Conservation (phyloP, 352 stramenopile genomes). For the Globisporangium radiosum region DNA sequence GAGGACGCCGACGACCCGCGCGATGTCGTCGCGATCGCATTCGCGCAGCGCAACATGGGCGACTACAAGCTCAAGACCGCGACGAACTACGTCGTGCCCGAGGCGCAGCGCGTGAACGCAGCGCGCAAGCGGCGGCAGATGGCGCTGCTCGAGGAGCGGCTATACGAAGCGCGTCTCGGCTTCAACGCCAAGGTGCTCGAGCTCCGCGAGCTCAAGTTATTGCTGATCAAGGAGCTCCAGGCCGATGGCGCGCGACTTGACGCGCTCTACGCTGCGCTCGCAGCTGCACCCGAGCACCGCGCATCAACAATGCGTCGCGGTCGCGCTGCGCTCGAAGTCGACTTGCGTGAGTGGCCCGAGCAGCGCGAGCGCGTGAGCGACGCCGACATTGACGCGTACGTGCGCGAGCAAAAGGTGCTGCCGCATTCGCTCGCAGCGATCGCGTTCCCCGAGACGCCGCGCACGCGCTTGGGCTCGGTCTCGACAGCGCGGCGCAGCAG, state of each 20-base stretch:
- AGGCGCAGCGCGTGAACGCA: constrained; percentile 86
- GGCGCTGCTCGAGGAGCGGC: constrained; percentile 70
- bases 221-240: constrained; percentile 68
- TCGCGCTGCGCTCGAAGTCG: constrained; percentile 25
- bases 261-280: constrained; percentile 40
- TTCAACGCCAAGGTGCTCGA: constrained; percentile 91
- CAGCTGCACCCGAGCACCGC: constrained; percentile 5
- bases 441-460: constrained; percentile 2
- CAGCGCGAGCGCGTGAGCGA: constrained; percentile 80
- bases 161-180: constrained; percentile 71
- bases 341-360: constrained; percentile 85
- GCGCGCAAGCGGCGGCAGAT: constrained; percentile 87
- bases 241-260: constrained; percentile 46
- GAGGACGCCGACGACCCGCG: constrained; percentile 88
- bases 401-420: constrained; percentile 44
- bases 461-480: constrained; percentile 5
- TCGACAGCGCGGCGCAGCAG: not conserved
- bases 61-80: constrained; percentile 91
- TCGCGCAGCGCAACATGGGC: constrained; percentile 84
- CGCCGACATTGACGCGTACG: constrained; percentile 66
- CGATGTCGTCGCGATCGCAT: constrained; percentile 88
- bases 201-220: constrained; percentile 84
- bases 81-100: constrained; percentile 83
- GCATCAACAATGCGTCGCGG: not conserved
- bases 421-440: constrained; percentile 20